Base-by-base conservation (phyloP, 768 basidiomycete species). In the Psilocybe sp. region DNA sequence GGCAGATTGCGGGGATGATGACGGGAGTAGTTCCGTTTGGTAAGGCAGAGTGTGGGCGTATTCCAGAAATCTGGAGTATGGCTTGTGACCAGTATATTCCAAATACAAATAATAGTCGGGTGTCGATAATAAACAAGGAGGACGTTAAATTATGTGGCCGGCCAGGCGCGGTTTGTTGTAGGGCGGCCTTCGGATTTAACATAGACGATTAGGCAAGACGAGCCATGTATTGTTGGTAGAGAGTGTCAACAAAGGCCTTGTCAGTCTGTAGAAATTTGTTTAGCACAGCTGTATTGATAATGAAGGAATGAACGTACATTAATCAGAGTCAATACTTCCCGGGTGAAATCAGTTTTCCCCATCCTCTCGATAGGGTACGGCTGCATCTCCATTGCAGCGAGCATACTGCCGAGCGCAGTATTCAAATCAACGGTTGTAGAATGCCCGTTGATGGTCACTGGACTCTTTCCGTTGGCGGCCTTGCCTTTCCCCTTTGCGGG, bases 161-260 rank as follows among this genome's bases (percentile, higher is more conserved):
- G 14, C 34, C 42, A 45, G 20, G 28, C 45, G 37, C 37, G 36
- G 36, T 36, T 39, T 40, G 45, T 8, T 13, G 36, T 44, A 41
- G 40, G 42, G 36, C 28, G 18, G 18, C 40, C 32, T 32, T 23
- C 14, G 36, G 33, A 16, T 31, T 33, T 28, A 28, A 28, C 23
- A 28, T 28, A 28, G 23, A 37, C 36, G 14, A 15, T 37, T 54
- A 59, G 31, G 49, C 61, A 54, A 49, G 64, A 50, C 47, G 63
- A 51, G 62, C 58, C 23, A 58, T 65, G 51, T 85, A 87, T 39
- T 80, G 77, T 50, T 69, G 72, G 70, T 75, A 84, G 40, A 86
- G 72, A 35, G 69, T 65, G 55, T 89, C 84, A 51, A 84, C 84
- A 57, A 88, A 89, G 13, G 71, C 65, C 55, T 79, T 74, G 69